A percentile compares a stretch with the other conserved stretches of the same genome.
These are phyloP conservation scores for Yarrowia bubula DNA, from an alignment of 805 yeast genomes.

Conservation along the genomic window DNA sequence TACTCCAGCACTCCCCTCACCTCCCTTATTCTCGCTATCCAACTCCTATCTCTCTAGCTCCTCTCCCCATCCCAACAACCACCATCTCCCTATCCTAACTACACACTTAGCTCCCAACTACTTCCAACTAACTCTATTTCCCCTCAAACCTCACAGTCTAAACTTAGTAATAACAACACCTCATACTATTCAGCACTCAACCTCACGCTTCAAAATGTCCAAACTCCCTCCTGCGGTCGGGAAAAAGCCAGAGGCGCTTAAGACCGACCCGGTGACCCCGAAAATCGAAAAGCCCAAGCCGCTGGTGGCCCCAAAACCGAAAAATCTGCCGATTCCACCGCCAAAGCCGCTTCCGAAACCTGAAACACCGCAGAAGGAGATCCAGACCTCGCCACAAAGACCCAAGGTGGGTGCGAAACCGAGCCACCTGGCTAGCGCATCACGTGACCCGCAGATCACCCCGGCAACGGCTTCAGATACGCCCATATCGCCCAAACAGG, in stretches of 20 bases:
- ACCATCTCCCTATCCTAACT: no score
- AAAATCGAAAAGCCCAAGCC: background rate
- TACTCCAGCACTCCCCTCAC: no score
- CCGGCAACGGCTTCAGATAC: background rate
- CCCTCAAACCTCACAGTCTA: background rate
- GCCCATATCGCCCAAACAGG: background rate
- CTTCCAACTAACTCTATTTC: background rate
- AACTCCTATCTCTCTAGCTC: no score
- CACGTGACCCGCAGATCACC: background rate
- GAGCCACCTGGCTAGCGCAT: background rate
- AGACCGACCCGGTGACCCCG: background rate
- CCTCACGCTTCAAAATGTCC: background rate
- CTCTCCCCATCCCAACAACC: no score
- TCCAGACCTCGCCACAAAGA: background rate
- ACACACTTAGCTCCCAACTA: no score
- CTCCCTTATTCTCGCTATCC: no score
- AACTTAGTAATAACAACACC: background rate
- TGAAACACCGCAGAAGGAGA: background rate
- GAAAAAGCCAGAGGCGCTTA: conserved; percentile 10
- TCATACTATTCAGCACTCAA: background rate
- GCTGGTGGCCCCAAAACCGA: background rate
- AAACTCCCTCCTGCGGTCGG: conserved; percentile 8
- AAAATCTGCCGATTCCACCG: background rate
- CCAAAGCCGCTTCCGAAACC: background rate
- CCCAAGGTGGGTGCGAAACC: background rate